Evolutionary conservation across 140 eudicot species (phyloP).

Genomic region (Anethum foeniculum): DNA sequence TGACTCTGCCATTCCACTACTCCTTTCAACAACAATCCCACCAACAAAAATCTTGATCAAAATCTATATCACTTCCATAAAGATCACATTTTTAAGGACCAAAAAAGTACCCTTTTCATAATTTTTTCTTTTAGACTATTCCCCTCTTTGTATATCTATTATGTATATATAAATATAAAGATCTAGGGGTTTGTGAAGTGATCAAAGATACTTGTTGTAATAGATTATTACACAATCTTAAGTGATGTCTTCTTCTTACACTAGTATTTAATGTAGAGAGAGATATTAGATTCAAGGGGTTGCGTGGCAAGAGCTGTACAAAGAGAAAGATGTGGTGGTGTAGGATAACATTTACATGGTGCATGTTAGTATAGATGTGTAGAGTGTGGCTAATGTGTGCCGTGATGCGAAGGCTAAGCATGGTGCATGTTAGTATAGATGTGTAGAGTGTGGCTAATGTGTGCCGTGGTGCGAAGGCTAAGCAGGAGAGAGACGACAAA

Average conservation of each 20-base stretch:
- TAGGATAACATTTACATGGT: not conserved
- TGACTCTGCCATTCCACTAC: not conserved
- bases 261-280: not conserved
- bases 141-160: no score
- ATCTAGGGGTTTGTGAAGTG: not conserved
- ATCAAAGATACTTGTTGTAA: constrained; percentile 1
- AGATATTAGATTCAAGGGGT: not conserved
- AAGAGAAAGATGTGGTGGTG: not conserved
- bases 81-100: not conserved
- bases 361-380: not conserved
- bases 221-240: not conserved
- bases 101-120: not conserved
- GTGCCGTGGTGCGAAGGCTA: not conserved
- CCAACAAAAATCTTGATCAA: not conserved
- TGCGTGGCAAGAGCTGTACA: not conserved
- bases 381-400: not conserved
- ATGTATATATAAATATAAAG: not conserved
- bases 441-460: not conserved
- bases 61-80: not conserved
- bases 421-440: not conserved
- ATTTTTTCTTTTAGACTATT: not conserved
- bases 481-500: not conserved
- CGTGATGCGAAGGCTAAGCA: not conserved
- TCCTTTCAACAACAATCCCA: not conserved
- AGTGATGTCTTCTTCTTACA: constrained; percentile 5